These are phyloP conservation scores for Wickerhamomyces hampshirensis DNA, from an alignment of 805 yeast species.

Conservation along the genomic window DNA sequence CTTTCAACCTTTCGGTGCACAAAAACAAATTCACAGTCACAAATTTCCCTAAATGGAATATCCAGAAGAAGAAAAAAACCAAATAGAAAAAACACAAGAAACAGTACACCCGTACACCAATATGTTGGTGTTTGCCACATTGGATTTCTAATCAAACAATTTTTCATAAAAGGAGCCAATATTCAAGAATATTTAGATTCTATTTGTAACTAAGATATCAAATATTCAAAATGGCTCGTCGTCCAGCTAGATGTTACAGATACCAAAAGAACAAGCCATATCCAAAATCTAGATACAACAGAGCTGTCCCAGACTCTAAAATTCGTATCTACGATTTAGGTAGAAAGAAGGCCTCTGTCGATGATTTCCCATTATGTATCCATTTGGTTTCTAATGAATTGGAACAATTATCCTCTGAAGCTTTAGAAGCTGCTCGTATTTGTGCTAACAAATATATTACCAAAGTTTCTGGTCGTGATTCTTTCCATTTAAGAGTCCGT, in stretches of 20 bases:
- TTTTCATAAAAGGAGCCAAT: conserved; percentile 7
- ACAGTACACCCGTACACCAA: neutral
- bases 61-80: conserved; percentile 3
- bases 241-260: conserved; percentile 99
- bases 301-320: conserved; percentile 99
- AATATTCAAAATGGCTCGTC: conserved; percentile 90
- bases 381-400: conserved; percentile 99
- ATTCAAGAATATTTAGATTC: conserved; percentile 1
- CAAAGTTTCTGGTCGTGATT: conserved; percentile 96
- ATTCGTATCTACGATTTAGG: conserved; percentile 99
- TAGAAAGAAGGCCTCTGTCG: conserved; percentile 99
- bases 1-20: too few species aligned
- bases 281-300: conserved; percentile 99
- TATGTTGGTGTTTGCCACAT: neutral
- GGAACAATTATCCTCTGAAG: conserved; percentile 99
- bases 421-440: conserved; percentile 99
- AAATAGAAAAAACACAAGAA: neutral
- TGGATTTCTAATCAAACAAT: conserved; percentile 17
- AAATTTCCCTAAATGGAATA: neutral
- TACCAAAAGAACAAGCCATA: conserved; percentile 99
- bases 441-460: conserved; percentile 99
- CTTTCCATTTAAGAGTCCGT: conserved; percentile 99
- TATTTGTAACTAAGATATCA: conserved; percentile 3
- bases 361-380: conserved; percentile 97
- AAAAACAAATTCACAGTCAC: conserved; percentile 8